Evolutionary conservation across 257 asterid species (phyloP), one percentile per base, ranked within the genome.

Genomic region (Schizonepeta tenuifolia): DNA sequence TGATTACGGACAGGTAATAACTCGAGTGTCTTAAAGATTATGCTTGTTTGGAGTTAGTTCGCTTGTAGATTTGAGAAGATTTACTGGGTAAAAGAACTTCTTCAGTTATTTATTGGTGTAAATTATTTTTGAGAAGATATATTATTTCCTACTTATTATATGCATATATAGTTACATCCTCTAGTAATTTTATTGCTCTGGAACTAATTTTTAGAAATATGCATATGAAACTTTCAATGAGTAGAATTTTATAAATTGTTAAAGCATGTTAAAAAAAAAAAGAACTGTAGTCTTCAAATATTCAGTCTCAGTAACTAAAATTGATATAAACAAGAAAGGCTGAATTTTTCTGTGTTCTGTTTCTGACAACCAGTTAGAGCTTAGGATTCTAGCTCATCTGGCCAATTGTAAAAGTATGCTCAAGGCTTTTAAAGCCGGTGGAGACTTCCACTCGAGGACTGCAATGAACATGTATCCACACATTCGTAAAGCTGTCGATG

Each of bases 381-480:
- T 95, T 76, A 84, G 99, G 89, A 92, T 95, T 81, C 98, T 95
- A 82, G 99, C 99, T 15, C 98, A 93, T 83, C 85, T 93, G 67
- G 94, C 98, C 60, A 83, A 89, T 79, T 94, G 99, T 80, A 72
- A 86, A 84, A 94, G 99, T 85, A 94, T 94, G 99, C 81, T 94
- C 82, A 79, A 82, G 65, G 99, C 99, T 76, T 94, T 94, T 74
- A 77, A 78, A 81, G 98, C 99, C 69, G 99, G 99, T 41, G 99
- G 99, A 63, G 99, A 95, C 79, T 95, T 95, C 82, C 99, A 95
- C 77, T 95, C 99, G 1, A 87, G 99, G 81, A 95, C 99, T 49
- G 99, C 99, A 20, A 89, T 94, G 97, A 94, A 90, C 75, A 94
- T 94, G 99, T 94, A 91, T 84, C 92, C 96, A 1, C 97, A 90